Conservation (phyloP, 1,284 basidiomycete species). For the Anthracocystis panici-leucophaei region DNA sequence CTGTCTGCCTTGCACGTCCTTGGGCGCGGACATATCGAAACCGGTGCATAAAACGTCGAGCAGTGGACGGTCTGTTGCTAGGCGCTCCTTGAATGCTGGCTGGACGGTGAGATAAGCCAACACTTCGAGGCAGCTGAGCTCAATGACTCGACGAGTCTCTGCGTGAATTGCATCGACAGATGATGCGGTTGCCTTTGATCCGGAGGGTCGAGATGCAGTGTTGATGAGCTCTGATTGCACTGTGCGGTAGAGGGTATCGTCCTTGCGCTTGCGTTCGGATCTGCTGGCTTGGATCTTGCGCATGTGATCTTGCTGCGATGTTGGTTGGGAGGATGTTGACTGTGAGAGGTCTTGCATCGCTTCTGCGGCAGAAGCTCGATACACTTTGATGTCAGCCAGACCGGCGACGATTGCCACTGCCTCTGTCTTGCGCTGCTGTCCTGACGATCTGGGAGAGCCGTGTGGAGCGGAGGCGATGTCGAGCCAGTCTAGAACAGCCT, state of each 20-base stretch:
- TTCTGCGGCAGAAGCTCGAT: constrained; percentile 22
- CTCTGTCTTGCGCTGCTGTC: constrained; percentile 9
- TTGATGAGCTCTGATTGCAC: constrained; percentile 16
- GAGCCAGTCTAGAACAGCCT: constrained; percentile 47
- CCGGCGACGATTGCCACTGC: constrained; percentile 38
- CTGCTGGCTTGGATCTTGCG: constrained; percentile 23
- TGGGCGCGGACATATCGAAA: constrained; percentile 13
- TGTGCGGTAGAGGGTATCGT: constrained; percentile 19
- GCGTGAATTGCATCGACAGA: not conserved
- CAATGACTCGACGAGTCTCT: constrained; percentile 7
- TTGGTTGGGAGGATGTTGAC: constrained; percentile 28
- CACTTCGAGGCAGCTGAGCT: constrained; percentile 55
- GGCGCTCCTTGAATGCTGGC: constrained; percentile 33
- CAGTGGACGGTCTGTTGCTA: constrained; percentile 28
- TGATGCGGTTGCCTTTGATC: not conserved
- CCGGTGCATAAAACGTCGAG: constrained; percentile 37
- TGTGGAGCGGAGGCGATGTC: constrained; percentile 29
- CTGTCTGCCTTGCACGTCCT: not conserved
- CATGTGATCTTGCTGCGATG: constrained; percentile 25
- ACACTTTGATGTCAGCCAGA: constrained; percentile 36
- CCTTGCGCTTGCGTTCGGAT: constrained; percentile 32
- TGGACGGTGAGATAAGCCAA: constrained; percentile 58
- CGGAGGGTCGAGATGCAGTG: not conserved
- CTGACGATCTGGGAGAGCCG: not conserved
- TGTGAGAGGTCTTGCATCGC: constrained; percentile 28